Conservation (phyloP, 2,329 filamentous ascomycete species). For the Madurella mycetomatis region DNA sequence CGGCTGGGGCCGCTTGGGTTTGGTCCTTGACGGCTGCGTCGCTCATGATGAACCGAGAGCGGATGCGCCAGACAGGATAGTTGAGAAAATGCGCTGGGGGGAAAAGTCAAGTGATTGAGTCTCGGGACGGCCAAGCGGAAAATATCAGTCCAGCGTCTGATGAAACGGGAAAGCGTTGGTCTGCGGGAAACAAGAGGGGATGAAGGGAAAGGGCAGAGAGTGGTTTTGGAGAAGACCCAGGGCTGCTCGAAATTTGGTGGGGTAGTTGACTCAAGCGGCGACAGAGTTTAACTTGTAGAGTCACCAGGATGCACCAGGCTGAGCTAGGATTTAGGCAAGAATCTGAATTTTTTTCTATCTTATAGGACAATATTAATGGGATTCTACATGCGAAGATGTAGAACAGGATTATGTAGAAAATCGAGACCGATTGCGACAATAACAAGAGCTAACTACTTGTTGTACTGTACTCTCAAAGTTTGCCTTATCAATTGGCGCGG, state of each 20-base stretch:
- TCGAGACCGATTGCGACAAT: neutral
- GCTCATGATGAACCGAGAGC: constrained; percentile 33
- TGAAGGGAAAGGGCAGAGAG: neutral
- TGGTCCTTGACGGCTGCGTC: constrained; percentile 25
- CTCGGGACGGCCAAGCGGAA: neutral
- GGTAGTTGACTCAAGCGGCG: neutral
- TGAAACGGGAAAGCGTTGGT: no score
- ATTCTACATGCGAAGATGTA: no score
- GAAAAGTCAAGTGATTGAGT: constrained; percentile 1
- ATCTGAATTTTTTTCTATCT: no score
- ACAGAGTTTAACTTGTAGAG: no score
- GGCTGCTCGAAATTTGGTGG: neutral
- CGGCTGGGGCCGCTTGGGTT: constrained; percentile 22
- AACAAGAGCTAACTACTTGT: neutral
- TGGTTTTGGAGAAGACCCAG: neutral
- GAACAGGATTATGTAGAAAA: no score
- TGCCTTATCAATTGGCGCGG: constrained; percentile 4
- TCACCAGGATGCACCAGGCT: no score
- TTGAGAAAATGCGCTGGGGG: neutral
- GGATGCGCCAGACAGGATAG: constrained; percentile 15
- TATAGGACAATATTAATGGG: no score
- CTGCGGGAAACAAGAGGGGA: no score
- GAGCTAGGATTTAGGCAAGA: no score
- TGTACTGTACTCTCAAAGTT: neutral
- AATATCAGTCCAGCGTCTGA: neutral